These are phyloP conservation scores for Elaeis guineensis DNA, from an alignment of 176 grass and related monocot genomes.

Conservation along the genomic window DNA sequence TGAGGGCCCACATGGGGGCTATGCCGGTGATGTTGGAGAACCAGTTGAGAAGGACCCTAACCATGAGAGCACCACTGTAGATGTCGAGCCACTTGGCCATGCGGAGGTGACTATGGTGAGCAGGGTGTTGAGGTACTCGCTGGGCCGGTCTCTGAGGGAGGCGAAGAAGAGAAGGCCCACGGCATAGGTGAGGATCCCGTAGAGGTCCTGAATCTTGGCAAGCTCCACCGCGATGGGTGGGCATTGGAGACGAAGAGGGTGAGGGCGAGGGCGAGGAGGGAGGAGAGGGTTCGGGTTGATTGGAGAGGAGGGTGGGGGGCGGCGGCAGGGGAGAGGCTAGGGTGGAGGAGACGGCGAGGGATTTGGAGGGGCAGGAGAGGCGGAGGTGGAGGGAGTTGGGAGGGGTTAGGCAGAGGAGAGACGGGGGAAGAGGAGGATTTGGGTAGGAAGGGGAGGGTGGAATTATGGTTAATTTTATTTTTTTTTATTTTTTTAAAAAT, in stretches of 20 bases:
- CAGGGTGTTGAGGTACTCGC: background rate
- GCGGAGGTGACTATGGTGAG: background rate
- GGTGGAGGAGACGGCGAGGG: background rate
- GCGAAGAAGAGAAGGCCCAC: conserved; percentile 42
- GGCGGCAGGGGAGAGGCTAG: background rate
- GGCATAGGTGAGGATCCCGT: conserved; percentile 17
- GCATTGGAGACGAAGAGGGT: conserved; percentile 13
- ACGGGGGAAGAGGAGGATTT: background rate
- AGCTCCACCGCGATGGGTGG: conserved; percentile 22
- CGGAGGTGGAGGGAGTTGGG: background rate
- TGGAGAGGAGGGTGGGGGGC: conserved; percentile 3
- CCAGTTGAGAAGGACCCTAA: conserved; percentile 29
- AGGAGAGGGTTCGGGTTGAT: too few relatives aligned
- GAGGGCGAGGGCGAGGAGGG: conserved; percentile 10
- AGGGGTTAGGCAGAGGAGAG: background rate
- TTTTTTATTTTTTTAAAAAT: too few relatives aligned
- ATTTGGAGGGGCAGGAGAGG: background rate
- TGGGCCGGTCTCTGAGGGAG: background rate
- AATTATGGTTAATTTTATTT: conserved; percentile 2
- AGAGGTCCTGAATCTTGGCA: conserved; percentile 35
- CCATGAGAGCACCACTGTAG: conserved; percentile 8
- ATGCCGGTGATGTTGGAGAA: conserved; percentile 23
- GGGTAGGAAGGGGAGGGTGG: background rate
- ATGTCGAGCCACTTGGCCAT: conserved; percentile 20
- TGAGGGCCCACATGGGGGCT: too few relatives aligned